These are phyloP conservation scores for Hebeloma cylindrosporum DNA, from an alignment of 768 basidiomycete genomes.

Conservation along the genomic window DNA sequence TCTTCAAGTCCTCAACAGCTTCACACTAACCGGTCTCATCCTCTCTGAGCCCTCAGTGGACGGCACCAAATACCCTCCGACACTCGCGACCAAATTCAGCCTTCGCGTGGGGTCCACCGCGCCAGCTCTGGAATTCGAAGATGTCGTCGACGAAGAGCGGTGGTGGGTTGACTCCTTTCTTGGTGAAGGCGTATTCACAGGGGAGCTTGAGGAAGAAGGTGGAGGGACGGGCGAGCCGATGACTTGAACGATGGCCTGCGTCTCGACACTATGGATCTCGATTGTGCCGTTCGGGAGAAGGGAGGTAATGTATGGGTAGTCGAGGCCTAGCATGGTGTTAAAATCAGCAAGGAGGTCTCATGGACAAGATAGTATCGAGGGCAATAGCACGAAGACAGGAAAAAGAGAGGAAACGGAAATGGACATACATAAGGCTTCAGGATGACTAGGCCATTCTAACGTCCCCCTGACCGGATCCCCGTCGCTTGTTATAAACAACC, in stretches of 20 bases:
- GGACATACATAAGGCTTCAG: constrained; percentile 69
- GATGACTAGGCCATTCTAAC: constrained; percentile 81
- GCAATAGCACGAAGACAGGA: not conserved
- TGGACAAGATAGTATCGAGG: too few relatives aligned
- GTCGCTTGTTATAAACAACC: constrained; percentile 79
- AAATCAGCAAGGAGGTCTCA: too few relatives aligned
- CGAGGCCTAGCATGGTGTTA: constrained; percentile 52
- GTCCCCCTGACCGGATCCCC: constrained; percentile 92
- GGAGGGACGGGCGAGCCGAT: constrained; percentile 47
- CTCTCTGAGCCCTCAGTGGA: constrained; percentile 49
- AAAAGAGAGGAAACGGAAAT: constrained; percentile 1
- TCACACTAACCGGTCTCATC: constrained; percentile 43
- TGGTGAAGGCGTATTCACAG: too few relatives aligned
- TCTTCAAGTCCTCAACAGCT: constrained; percentile 22
- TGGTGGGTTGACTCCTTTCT: constrained; percentile 12
- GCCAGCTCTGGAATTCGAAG: constrained; percentile 12
- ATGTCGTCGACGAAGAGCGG: constrained; percentile 24
- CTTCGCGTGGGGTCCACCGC: constrained; percentile 26
- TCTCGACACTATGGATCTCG: constrained; percentile 78
- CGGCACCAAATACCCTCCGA: constrained; percentile 49
- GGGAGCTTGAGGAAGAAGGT: constrained; percentile 16
- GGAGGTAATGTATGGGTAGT: constrained; percentile 78
- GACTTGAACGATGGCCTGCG: constrained; percentile 70
- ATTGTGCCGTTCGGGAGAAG: constrained; percentile 78
- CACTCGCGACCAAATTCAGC: constrained; percentile 37